These are phyloP conservation scores for Mycena alexandri DNA, from an alignment of 768 basidiomycete species.

Conservation along the genomic window DNA sequence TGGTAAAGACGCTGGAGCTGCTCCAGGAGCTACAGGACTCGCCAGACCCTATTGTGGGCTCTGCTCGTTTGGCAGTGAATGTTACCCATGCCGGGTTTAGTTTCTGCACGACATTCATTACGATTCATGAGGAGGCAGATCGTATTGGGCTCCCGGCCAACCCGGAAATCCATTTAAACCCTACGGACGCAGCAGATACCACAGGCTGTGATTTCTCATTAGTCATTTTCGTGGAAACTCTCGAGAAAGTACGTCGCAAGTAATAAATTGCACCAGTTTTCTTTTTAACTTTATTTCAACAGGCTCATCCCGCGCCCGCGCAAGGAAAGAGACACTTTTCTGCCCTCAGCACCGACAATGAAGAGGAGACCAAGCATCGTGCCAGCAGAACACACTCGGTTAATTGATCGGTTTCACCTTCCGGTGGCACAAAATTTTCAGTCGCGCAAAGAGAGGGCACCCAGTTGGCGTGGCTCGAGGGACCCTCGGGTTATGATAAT, in stretches of 20 bases:
- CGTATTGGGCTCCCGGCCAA: background rate
- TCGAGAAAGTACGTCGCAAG: background rate
- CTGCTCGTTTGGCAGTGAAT: background rate
- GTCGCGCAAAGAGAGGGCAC: background rate
- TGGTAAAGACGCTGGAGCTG: background rate
- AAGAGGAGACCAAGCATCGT: background rate
- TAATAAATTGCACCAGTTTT: background rate
- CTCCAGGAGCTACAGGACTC: slow-evolving; percentile 4
- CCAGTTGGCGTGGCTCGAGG: background rate
- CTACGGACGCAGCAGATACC: background rate
- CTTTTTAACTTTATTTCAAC: background rate
- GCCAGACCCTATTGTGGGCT: background rate
- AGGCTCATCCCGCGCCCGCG: background rate
- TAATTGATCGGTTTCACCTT: background rate
- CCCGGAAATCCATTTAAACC: background rate
- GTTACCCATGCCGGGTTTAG: background rate
- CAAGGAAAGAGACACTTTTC: slow-evolving; percentile 2
- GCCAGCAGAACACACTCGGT: background rate
- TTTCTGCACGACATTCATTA: background rate
- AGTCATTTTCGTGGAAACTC: background rate
- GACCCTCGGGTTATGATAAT: background rate
- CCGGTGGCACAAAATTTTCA: background rate
- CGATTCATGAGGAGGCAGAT: background rate
- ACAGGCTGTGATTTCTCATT: background rate
- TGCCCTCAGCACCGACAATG: background rate